A percentile compares a stretch with the other conserved stretches of the same genome.
Conservation (phyloP, 371 early-diverging fungal species). For the Smittium mucronatum region DNA sequence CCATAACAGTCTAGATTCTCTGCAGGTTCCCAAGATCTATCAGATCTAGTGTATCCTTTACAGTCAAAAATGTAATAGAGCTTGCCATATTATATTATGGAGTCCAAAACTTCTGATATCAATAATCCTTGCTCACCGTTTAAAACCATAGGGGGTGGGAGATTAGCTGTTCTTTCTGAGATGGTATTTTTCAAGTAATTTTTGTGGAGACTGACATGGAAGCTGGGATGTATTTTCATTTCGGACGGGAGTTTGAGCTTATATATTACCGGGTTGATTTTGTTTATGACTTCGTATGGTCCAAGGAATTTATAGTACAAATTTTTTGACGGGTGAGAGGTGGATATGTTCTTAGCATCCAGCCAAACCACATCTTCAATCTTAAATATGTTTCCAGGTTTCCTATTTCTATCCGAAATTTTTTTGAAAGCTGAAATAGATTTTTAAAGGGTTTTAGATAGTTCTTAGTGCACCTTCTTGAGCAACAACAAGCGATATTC, state of each 20-base stretch:
- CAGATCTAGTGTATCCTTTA: constrained; percentile 16
- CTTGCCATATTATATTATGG: background rate
- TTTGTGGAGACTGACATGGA: constrained; percentile 3
- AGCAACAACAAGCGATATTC: background rate
- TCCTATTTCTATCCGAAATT: constrained; percentile 4
- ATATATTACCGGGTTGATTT: background rate
- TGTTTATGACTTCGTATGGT: constrained; percentile 6
- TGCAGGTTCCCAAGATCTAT: constrained; percentile 10
- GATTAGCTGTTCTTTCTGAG: background rate
- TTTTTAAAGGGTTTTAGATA: background rate
- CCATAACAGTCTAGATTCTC: background rate
- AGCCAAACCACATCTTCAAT: constrained; percentile 1
- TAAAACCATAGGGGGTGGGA: background rate
- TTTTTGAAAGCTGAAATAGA: background rate
- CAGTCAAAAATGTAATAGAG: constrained; percentile 12
- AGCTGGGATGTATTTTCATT: constrained; percentile 3
- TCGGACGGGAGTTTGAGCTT: background rate
- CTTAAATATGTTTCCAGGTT: background rate
- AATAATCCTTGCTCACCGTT: constrained; percentile 3
- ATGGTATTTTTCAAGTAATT: background rate
- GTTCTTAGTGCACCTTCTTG: background rate
- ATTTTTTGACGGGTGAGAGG: background rate
- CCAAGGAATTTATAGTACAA: constrained; percentile 2
- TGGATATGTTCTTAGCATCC: background rate
- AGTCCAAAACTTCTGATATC: constrained; percentile 6